Percentiles rank a stretch among this genome's conserved stretches.
Conservation (phyloP, 208 protist genomes). For the Herpetomonas muscarum region DNA sequence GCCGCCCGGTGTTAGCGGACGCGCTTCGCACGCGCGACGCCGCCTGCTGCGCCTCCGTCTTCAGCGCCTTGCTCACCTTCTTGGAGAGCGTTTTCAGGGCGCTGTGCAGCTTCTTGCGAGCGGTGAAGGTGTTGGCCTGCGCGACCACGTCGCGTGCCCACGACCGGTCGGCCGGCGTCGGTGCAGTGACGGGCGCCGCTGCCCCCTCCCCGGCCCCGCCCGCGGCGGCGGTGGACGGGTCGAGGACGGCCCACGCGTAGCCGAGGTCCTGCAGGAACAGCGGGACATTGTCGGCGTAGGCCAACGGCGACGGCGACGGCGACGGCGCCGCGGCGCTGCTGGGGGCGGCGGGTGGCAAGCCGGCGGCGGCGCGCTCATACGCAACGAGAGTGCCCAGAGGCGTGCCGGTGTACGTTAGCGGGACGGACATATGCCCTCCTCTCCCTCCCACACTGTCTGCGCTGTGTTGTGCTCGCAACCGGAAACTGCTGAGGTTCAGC, state of each 20-base stretch:
- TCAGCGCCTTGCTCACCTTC: neutral
- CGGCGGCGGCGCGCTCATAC: constrained; percentile 36
- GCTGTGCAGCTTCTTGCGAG: neutral
- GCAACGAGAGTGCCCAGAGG: constrained; percentile 29
- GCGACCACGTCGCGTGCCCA: neutral
- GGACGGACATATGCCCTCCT: neutral
- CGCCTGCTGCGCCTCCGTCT: neutral
- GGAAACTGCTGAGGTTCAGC: too few species aligned
- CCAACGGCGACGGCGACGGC: neutral
- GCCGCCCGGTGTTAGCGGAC: neutral
- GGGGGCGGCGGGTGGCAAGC: constrained; percentile 6
- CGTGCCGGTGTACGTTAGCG: constrained; percentile 26
- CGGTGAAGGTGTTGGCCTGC: neutral
- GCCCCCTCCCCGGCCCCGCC: neutral
- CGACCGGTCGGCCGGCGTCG: too few species aligned
- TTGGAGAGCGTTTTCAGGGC: neutral
- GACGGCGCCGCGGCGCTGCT: neutral
- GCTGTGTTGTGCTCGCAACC: too few species aligned
- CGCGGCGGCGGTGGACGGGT: neutral
- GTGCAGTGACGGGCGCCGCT: too few species aligned
- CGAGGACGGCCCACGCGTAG: constrained; percentile 24
- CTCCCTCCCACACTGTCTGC: too few species aligned
- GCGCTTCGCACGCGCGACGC: neutral
- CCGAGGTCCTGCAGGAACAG: constrained; percentile 52
- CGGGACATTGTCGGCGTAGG: constrained; percentile 35